Conservation (phyloP, 352 stramenopile genomes). For the Peronospora destructor region DNA sequence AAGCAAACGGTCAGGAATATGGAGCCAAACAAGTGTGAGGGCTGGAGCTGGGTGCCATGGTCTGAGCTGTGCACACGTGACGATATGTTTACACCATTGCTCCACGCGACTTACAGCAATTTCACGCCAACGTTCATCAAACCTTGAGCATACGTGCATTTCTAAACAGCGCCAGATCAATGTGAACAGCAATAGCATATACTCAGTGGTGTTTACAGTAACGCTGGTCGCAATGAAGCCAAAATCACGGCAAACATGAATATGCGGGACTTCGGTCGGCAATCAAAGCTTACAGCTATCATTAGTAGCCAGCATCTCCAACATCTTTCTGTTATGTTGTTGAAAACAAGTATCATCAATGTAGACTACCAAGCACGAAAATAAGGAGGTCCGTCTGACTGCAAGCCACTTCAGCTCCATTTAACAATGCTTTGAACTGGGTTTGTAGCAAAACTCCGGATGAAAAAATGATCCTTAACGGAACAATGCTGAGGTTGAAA, state of each 20-base stretch:
- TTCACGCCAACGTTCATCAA: slow-evolving; percentile 41
- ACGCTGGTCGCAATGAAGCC: no score
- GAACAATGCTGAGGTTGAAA: neutral
- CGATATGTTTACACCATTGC: slow-evolving; percentile 70
- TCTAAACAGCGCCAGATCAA: neutral
- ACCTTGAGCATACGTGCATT: neutral
- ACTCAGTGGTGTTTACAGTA: no score
- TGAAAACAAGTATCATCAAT: no score
- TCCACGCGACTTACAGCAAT: slow-evolving; percentile 53
- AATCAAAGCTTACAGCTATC: no score
- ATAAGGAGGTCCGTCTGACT: slow-evolving; percentile 9
- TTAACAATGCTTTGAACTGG: neutral
- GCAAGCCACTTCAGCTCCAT: neutral
- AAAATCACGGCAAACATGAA: no score
- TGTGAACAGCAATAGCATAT: no score
- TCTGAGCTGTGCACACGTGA: slow-evolving; percentile 39
- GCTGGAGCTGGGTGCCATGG: slow-evolving; percentile 65
- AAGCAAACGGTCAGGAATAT: slow-evolving; percentile 58
- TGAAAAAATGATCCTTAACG: neutral
- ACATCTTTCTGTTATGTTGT: no score
- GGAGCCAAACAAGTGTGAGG: slow-evolving; percentile 79
- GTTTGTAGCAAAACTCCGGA: neutral
- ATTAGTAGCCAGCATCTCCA: no score
- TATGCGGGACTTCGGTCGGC: no score
- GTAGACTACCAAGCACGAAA: neutral